Conservation (phyloP, 2,329 filamentous ascomycete genomes). For the Penicillium palitans region DNA sequence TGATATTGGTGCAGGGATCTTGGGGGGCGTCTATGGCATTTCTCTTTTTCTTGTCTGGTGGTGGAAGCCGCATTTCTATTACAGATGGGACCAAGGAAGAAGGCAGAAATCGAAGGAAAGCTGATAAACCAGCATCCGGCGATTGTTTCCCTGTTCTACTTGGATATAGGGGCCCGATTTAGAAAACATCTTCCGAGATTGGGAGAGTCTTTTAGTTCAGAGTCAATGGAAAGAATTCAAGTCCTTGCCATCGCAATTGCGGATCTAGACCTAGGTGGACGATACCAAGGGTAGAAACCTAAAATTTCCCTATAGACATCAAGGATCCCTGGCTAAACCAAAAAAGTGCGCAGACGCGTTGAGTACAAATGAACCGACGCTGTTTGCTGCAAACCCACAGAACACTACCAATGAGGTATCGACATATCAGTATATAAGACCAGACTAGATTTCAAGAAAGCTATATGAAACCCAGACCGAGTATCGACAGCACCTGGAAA, state of each 20-base stretch:
- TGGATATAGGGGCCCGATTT: neutral
- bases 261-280: neutral
- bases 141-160: neutral
- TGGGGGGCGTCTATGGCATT: neutral
- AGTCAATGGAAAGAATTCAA: neutral
- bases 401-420: too few species aligned
- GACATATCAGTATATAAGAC: too few species aligned
- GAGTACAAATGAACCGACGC: neutral
- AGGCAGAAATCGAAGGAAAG: neutral
- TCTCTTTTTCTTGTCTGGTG: neutral
- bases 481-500: neutral
- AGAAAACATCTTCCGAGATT: neutral
- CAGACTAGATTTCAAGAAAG: too few species aligned
- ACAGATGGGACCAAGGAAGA: neutral
- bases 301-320: neutral
- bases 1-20: neutral
- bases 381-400: too few species aligned
- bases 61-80: neutral
- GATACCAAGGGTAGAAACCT: neutral
- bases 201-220: neutral
- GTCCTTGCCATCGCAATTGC: neutral
- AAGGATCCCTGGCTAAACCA: too few species aligned
- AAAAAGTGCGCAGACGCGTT: neutral
- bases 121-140: neutral
- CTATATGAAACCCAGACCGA: neutral